These are phyloP conservation scores for Protomyces lactucae-debilis DNA, from an alignment of 1,139 yeast species.

Conservation along the genomic window DNA sequence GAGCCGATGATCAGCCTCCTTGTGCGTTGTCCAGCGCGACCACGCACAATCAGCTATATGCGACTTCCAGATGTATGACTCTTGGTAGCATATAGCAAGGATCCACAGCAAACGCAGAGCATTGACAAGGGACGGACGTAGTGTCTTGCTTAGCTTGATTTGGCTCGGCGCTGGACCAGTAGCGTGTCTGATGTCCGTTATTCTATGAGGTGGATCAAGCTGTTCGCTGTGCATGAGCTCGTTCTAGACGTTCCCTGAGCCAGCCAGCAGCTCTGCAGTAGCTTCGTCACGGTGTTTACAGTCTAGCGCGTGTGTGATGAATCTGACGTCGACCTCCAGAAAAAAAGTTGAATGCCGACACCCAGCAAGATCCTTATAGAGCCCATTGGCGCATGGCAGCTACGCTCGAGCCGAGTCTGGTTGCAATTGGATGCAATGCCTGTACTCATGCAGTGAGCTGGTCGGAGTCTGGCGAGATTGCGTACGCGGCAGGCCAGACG, in stretches of 20 bases:
- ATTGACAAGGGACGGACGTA: conserved; percentile 5
- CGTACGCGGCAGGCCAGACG: conserved; percentile 22
- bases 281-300: no score
- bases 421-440: conserved; percentile 17
- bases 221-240: no score
- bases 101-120: conserved; percentile 6
- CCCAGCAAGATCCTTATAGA: no score
- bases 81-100: conserved; percentile 4
- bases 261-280: no score
- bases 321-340: no score
- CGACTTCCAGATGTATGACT: conserved; percentile 13
- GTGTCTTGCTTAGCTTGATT: background rate
- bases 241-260: no score
- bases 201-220: no score
- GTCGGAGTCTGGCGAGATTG: conserved; percentile 13
- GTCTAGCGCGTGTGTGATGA: no score
- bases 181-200: no score
- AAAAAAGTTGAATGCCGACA: no score
- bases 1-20: conserved; percentile 46
- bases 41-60: conserved; percentile 8
- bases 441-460: conserved; percentile 19
- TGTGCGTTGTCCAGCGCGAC: conserved; percentile 38
- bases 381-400: background rate
- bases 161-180: no score
- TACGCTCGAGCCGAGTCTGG: background rate